Evolutionary conservation across 1,284 basidiomycete genomes (phyloP), one percentile per base, ranked within the genome.

Genomic region (Trichosporon ovoides): DNA sequence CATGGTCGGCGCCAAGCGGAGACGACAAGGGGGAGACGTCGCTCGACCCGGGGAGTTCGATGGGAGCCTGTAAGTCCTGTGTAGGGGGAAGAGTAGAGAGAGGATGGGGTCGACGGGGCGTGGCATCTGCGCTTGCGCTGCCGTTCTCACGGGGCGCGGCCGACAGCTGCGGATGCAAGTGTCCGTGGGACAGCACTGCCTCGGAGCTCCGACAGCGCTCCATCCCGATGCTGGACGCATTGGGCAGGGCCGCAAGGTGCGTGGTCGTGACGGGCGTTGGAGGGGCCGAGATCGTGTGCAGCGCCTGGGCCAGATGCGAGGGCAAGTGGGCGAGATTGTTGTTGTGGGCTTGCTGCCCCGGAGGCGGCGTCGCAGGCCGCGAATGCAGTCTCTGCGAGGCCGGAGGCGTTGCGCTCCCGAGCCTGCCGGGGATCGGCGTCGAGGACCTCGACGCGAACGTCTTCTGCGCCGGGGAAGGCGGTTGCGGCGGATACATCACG

Each of bases 251-350:
- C 46, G 7, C 62, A 6, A 72, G 57, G 55, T 76, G 74, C 2
- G 73, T 76, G 6, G 72, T 63, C 18, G 65, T 74, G 38, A 76
- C 69, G 1, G 74, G 74, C 12, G 74, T 76, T 1, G 69, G 66
- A 12, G 74, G 74, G 3, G 74, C 74, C 7, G 73, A 74, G 43
- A 76, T 69, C 3, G 74, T 69, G 43, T 62, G 58, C 50, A 58
- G 55, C 31, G 66, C 56, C 18, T 56, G 37, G 10, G 61, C 52
- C 28, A 53, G 51, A 54, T 56, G 63, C 43, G 43, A 48, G 18
- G 38, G 28, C 3, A 57, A 37, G 50, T 54, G 50, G n/a, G 56
- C 53, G 18, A 50, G 38, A 4, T 40, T 31, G 36, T 57, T 48
- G 19, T 22, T 38, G 18, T 43, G 12, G 28, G 43, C 16, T n/a